Evolutionary conservation across 2,329 filamentous ascomycete genomes (phyloP).

Genomic region (Aspergillus uvarum): DNA sequence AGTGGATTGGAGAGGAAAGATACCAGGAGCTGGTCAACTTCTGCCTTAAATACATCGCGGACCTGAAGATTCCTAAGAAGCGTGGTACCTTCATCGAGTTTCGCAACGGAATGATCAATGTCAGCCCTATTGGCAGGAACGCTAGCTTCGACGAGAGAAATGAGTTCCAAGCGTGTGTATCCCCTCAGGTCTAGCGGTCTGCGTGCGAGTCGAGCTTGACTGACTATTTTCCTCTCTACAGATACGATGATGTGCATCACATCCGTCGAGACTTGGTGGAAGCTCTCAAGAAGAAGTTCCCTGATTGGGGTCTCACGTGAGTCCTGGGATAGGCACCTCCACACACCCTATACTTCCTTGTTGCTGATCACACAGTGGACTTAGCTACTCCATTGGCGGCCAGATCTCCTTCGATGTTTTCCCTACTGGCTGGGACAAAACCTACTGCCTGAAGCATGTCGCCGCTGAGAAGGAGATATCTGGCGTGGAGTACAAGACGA

Average conservation of each 20-base stretch:
- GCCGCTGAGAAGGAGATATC: conserved; percentile 74
- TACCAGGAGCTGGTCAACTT: conserved; percentile 63
- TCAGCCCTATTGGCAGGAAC: conserved; percentile 71
- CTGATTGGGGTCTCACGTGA: conserved; percentile 79
- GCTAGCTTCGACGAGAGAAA: conserved; percentile 75
- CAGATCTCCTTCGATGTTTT: conserved; percentile 99
- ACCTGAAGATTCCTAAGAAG: conserved; percentile 62
- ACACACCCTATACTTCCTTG: neutral
- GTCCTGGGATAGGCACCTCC: conserved; percentile 36
- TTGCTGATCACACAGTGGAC: conserved; percentile 7
- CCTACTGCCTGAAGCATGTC: conserved; percentile 87
- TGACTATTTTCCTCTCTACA: conserved; percentile 21
- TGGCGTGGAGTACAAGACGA: conserved; percentile 68
- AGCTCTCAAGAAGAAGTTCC: conserved; percentile 75
- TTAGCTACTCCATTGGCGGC: conserved; percentile 86
- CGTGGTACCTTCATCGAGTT: conserved; percentile 68
- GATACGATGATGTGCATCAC: conserved; percentile 74
- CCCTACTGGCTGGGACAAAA: conserved; percentile 97
- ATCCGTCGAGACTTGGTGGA: conserved; percentile 75
- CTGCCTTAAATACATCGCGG: conserved; percentile 60
- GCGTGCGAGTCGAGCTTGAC: neutral
- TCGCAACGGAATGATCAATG: conserved; percentile 65
- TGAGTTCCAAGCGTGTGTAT: conserved; percentile 66
- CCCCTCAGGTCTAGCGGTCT: neutral
- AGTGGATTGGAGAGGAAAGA: conserved; percentile 81